phyloP scores from a whole-genome alignment of 2,329 filamentous ascomycete species.

The Alternaria angustiovoidea region DNA sequence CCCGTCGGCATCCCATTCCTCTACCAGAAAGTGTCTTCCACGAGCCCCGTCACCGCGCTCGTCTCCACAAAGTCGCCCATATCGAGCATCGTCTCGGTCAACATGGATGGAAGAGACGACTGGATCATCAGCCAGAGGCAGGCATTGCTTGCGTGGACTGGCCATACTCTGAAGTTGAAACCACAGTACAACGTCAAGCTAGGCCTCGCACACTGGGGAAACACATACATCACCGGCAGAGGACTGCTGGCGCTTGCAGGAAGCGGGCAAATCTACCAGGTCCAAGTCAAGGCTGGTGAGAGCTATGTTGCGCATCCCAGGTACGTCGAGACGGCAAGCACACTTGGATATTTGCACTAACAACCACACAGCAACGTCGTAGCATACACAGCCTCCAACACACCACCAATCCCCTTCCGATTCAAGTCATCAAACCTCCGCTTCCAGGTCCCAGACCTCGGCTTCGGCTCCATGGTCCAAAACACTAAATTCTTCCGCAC shows the following conservation, averaged over 20 bases:
- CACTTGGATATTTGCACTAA: constrained; percentile 3
- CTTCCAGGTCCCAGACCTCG: constrained; percentile 78
- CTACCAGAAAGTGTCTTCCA: constrained; percentile 87
- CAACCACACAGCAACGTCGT: constrained; percentile 73
- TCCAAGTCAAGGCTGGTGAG: constrained; percentile 81
- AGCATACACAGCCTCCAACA: constrained; percentile 81
- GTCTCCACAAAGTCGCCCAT: constrained; percentile 87
- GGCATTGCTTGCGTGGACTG: constrained; percentile 95
- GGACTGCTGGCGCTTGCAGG: constrained; percentile 86
- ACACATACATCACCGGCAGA: constrained; percentile 84
- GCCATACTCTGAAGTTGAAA: constrained; percentile 79
- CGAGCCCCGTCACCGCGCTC: constrained; percentile 85
- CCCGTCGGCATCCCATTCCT: constrained; percentile 89
- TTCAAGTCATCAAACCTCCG: constrained; percentile 79
- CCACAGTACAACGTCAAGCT: constrained; percentile 79
- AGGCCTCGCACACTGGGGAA: constrained; percentile 88
- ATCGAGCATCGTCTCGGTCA: constrained; percentile 85
- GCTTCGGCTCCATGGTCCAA: constrained; percentile 70
- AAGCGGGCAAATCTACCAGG: constrained; percentile 87
- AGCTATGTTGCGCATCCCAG: constrained; percentile 89
- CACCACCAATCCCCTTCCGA: constrained; percentile 82
- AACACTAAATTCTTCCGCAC: constrained; percentile 76
- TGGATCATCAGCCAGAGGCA: constrained; percentile 92
- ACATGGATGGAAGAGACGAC: constrained; percentile 91
- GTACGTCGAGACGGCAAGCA: constrained; percentile 42